Percentiles rank a stretch among this genome's conserved stretches.
phyloP scores from a whole-genome alignment of 2,329 filamentous ascomycete genomes.

The Colletotrichum truncatum region DNA sequence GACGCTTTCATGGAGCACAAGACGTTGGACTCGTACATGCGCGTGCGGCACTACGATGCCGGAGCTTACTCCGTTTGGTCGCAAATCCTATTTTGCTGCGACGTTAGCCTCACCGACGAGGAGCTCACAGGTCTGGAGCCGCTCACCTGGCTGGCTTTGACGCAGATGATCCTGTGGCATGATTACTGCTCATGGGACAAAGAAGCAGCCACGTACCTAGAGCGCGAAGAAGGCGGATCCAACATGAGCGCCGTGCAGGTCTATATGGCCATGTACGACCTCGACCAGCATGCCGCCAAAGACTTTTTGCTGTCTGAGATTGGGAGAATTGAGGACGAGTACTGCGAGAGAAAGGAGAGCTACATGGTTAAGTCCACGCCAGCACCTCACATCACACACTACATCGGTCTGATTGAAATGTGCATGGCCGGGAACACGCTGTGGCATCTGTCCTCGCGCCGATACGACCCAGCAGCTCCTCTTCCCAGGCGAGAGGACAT shows the following conservation, averaged over 20 bases:
- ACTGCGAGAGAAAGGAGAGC: constrained; percentile 9
- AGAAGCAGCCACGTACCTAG: not conserved
- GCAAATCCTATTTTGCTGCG: not conserved
- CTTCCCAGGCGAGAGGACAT: constrained; percentile 9
- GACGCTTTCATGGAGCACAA: not conserved
- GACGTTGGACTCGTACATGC: not conserved
- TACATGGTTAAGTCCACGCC: constrained; percentile 3
- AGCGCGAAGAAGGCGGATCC: constrained; percentile 3
- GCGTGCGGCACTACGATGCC: not conserved
- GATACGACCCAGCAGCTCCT: not conserved
- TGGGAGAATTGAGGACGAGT: not conserved
- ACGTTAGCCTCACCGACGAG: not conserved
- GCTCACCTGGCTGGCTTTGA: not conserved
- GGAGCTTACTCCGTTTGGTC: not conserved
- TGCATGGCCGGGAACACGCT: constrained; percentile 15
- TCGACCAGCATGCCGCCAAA: constrained; percentile 10
- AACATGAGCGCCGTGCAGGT: constrained; percentile 4
- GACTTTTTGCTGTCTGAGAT: constrained; percentile 7
- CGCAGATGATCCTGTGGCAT: not conserved
- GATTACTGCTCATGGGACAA: not conserved
- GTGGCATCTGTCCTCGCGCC: constrained; percentile 10
- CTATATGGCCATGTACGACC: not conserved
- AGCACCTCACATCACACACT: constrained; percentile 3
- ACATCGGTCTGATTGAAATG: constrained; percentile 7
- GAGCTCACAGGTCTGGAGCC: not conserved